Evolutionary conservation across 2,329 filamentous ascomycete genomes (phyloP).

Genomic region (Calonectria leucothoes): DNA sequence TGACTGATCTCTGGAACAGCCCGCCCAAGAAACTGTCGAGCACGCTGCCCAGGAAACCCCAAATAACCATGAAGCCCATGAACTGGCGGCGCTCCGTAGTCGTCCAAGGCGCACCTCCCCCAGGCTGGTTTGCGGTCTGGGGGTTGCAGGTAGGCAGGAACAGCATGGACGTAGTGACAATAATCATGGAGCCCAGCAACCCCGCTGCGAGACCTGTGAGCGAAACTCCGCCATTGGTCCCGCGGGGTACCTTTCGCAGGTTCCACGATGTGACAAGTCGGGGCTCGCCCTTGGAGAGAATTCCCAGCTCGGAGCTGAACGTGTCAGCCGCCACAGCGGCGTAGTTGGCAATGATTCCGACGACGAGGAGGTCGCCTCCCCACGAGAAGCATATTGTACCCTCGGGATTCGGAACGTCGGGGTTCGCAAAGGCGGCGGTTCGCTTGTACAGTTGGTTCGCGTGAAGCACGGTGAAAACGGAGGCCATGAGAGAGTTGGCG

Average conservation of each 20-base stretch:
- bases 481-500: conserved; percentile 86
- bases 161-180: conserved; percentile 72
- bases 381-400: conserved; percentile 68
- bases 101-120: conserved; percentile 63
- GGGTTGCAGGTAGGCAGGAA: conserved; percentile 76
- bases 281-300: conserved; percentile 80
- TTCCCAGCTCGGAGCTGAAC: conserved; percentile 94
- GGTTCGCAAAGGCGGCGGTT: conserved; percentile 51
- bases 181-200: conserved; percentile 77
- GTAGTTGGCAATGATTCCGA: conserved; percentile 84
- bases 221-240: conserved; percentile 95
- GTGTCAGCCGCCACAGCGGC: conserved; percentile 93
- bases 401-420: conserved; percentile 44
- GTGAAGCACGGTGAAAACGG: conserved; percentile 70
- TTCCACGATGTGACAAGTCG: conserved; percentile 86
- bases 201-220: conserved; percentile 79
- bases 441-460: conserved; percentile 68
- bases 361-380: conserved; percentile 71
- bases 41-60: conserved; percentile 83
- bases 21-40: conserved; percentile 91
- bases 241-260: conserved; percentile 83
- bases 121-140: conserved; percentile 50
- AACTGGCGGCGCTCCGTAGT: conserved; percentile 57
- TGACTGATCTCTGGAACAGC: conserved; percentile 85
- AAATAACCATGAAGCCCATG: conserved; percentile 71